These are phyloP conservation scores for Coniferiporia weirii DNA, from an alignment of 1,284 basidiomycete genomes.

Conservation along the genomic window DNA sequence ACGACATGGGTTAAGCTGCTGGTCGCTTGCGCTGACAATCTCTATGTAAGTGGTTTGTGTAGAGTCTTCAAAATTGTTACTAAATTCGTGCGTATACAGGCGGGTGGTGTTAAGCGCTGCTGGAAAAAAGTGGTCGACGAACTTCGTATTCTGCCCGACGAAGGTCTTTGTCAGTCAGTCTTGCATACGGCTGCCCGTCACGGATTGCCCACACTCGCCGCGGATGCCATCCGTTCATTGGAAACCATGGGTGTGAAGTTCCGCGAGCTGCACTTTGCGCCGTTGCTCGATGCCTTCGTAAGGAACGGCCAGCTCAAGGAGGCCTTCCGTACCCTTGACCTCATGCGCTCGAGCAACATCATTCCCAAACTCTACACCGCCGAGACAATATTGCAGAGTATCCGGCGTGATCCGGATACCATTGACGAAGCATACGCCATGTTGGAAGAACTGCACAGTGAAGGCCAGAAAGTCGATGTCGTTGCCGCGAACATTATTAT, in stretches of 20 bases:
- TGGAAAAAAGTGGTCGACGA: slow-evolving; percentile 60
- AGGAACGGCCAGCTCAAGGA: slow-evolving; percentile 47
- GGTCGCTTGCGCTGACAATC: slow-evolving; percentile 45
- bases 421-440: slow-evolving; percentile 64
- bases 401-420: slow-evolving; percentile 44
- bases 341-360: slow-evolving; percentile 50
- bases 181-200: slow-evolving; percentile 69
- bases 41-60: slow-evolving; percentile 49
- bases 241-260: slow-evolving; percentile 41
- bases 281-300: slow-evolving; percentile 62
- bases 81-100: slow-evolving; percentile 34
- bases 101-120: slow-evolving; percentile 55
- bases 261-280: slow-evolving; percentile 67
- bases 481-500: slow-evolving; percentile 63
- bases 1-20: slow-evolving; percentile 58
- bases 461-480: slow-evolving; percentile 49
- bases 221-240: slow-evolving; percentile 55
- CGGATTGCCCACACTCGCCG: slow-evolving; percentile 64
- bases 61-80: slow-evolving; percentile 7
- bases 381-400: slow-evolving; percentile 44
- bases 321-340: slow-evolving; percentile 48
- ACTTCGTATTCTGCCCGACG: slow-evolving; percentile 56
- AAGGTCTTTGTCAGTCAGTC: slow-evolving; percentile 66
- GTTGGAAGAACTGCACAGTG: slow-evolving; percentile 55
- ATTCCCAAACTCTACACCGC: slow-evolving; percentile 43